phyloP scores from a whole-genome alignment of 2,329 filamentous ascomycete species.

The Fusarium sp. region DNA sequence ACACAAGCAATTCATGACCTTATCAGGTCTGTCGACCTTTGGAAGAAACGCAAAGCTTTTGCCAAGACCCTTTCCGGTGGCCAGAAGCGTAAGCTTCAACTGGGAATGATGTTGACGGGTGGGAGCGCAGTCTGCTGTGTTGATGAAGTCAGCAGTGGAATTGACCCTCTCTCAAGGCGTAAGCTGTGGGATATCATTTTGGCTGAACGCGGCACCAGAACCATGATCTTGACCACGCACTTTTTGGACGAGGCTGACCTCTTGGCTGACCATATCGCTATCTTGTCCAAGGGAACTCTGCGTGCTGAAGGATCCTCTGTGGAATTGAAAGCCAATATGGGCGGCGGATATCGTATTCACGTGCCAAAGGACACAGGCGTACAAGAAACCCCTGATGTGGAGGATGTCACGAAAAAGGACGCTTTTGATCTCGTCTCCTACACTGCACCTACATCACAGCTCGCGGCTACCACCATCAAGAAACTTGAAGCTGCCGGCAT shows the following conservation, averaged over 20 bases:
- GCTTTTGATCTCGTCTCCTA: conserved; percentile 83
- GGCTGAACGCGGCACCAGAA: conserved; percentile 84
- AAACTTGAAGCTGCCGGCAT: conserved; percentile 77
- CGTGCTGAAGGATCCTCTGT: conserved; percentile 89
- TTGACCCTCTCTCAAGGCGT: conserved; percentile 87
- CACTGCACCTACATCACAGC: conserved; percentile 76
- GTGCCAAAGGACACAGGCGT: conserved; percentile 73
- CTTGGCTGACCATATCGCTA: conserved; percentile 89
- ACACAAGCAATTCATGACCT: conserved; percentile 74
- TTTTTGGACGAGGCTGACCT: conserved; percentile 95
- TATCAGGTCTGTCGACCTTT: conserved; percentile 81
- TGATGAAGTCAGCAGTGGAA: conserved; percentile 90
- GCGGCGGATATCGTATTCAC: conserved; percentile 88
- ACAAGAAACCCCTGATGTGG: conserved; percentile 65
- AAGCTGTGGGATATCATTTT: conserved; percentile 97
- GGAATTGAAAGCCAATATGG: conserved; percentile 85
- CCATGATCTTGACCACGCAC: conserved; percentile 91
- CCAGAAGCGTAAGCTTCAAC: conserved; percentile 91
- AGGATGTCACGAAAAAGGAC: conserved; percentile 70
- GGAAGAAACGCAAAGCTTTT: conserved; percentile 79
- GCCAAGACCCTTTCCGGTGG: conserved; percentile 89
- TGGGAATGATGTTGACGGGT: conserved; percentile 96
- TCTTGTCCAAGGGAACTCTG: conserved; percentile 87
- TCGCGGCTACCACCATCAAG: conserved; percentile 81
- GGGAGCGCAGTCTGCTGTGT: conserved; percentile 91